A percentile compares a stretch with the other conserved stretches of the same genome.
Conservation (phyloP, 805 yeast genomes). For the Novakomyces olei region DNA sequence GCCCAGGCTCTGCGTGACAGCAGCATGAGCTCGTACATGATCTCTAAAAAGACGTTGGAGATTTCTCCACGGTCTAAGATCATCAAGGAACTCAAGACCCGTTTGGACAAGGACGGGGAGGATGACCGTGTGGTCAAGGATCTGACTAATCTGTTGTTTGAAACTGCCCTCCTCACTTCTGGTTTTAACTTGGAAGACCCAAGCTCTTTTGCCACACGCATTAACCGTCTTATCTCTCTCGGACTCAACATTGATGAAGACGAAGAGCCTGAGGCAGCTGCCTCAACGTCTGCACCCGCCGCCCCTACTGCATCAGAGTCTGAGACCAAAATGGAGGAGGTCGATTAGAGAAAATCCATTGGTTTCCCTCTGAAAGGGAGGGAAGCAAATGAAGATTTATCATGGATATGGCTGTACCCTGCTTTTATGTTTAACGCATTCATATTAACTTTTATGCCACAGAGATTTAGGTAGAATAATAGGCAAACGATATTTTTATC, state of each 20-base stretch:
- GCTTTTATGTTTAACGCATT: too few relatives aligned
- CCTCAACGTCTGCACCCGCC: too few relatives aligned
- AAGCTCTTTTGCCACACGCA: slow-evolving; percentile 88
- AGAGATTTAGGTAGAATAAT: too few relatives aligned
- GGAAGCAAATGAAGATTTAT: too few relatives aligned
- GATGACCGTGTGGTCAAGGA: slow-evolving; percentile 97
- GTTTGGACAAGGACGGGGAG: slow-evolving; percentile 93
- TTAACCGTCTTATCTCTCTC: slow-evolving; percentile 90
- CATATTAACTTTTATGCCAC: too few relatives aligned
- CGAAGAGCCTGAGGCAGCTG: slow-evolving; percentile 29
- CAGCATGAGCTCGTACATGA: slow-evolving; percentile 97
- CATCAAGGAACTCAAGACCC: slow-evolving; percentile 83
- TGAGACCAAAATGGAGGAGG: slow-evolving; percentile 98
- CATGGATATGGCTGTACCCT: too few relatives aligned
- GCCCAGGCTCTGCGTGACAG: slow-evolving; percentile 99
- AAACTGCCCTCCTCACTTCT: slow-evolving; percentile 93
- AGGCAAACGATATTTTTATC: too few relatives aligned
- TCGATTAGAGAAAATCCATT: slow-evolving; percentile 59
- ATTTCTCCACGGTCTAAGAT: slow-evolving; percentile 92
- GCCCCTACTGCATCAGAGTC: slow-evolving; percentile 22
- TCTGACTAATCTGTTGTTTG: slow-evolving; percentile 84
- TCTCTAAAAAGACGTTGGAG: slow-evolving; percentile 97
- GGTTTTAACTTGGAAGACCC: slow-evolving; percentile 99
- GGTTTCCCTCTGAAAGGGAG: too few relatives aligned
- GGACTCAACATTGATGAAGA: slow-evolving; percentile 96